Percentiles rank a stretch among this genome's conserved stretches.
Conservation (phyloP, 2,329 filamentous ascomycete genomes). For the Xylariaceae sp. region DNA sequence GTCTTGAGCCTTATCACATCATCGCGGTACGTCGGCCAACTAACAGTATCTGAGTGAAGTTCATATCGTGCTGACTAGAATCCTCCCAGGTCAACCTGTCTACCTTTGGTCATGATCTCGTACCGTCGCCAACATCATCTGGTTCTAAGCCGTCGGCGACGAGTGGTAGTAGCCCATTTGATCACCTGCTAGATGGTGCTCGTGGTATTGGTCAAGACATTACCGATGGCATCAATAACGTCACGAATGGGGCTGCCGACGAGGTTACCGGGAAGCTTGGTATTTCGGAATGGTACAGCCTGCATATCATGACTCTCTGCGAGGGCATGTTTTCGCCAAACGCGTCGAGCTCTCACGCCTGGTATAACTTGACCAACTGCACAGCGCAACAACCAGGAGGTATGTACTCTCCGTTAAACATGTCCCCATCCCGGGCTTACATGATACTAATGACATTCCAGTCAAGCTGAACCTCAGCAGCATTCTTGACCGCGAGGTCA, state of each 20-base stretch:
- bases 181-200: constrained; percentile 25
- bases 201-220: constrained; percentile 34
- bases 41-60: neutral
- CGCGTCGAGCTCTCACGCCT: constrained; percentile 35
- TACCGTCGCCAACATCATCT: constrained; percentile 30
- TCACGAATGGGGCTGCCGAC: constrained; percentile 40
- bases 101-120: constrained; percentile 37
- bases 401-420: constrained; percentile 28
- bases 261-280: constrained; percentile 42
- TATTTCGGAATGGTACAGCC: constrained; percentile 49
- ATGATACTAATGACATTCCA: constrained; percentile 16
- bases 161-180: constrained; percentile 23
- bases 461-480: constrained; percentile 45
- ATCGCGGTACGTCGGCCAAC: constrained; percentile 33
- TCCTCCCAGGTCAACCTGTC: constrained; percentile 39
- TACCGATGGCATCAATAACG: constrained; percentile 38
- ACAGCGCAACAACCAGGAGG: constrained; percentile 38
- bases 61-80: neutral
- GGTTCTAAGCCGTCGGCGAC: constrained; percentile 26
- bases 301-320: constrained; percentile 47
- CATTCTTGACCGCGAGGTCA: constrained; percentile 44
- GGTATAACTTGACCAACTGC: constrained; percentile 44
- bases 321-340: constrained; percentile 45
- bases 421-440: neutral
- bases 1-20: constrained; percentile 39